Evolutionary conservation across 2,329 filamentous ascomycete species (phyloP), one percentile per base, ranked within the genome.

Genomic region (Beauveria brongniartii): DNA sequence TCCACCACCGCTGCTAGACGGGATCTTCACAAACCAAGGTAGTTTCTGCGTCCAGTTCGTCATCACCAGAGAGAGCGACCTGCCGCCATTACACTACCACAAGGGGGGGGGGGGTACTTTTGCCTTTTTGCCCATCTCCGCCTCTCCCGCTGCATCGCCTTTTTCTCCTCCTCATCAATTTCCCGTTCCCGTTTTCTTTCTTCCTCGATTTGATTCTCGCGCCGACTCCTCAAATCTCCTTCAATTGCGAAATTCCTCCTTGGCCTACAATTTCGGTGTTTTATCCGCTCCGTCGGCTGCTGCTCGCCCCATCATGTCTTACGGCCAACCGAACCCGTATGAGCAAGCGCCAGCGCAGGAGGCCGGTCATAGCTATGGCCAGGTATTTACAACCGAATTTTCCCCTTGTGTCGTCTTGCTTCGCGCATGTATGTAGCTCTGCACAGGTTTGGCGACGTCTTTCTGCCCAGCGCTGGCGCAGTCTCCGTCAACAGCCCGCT

Each of bases 251-350:
- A 41, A 30, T 10, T n/a, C 6, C 8, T 7, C 16, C 10, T 14
- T 4, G 24, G 22, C 20, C 51, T 5, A 8, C 9, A 26, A 54
- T 26, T 43, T 43, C 28, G 28, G 43, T 47, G 54, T 56, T 40
- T 46, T 24, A 47, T 22, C 22, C 16, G n/a, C 22, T 30, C 22
- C 40, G 12, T 37, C 43, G 28, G 28, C 34, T 24, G 28, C 34
- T 24, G 28, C 50, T 16, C 28, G 43, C 26, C 26, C 40, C 71
- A 72, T 62, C 71, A 87, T 88, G 85, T 84, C 84, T 66, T 82
- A 85, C 76, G 76, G 78, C 65, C 81, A 83, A 69, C 80, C 82
- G 64, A 88, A 89, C 70, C 86, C 86, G 44, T 90, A 90, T 71
- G 77, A 81, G 63, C 78, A 82, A 69, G 79, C 73, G 53, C 76